These are phyloP conservation scores for Afroboletus lepidellus DNA, from an alignment of 1,284 basidiomycete species.

Conservation along the genomic window DNA sequence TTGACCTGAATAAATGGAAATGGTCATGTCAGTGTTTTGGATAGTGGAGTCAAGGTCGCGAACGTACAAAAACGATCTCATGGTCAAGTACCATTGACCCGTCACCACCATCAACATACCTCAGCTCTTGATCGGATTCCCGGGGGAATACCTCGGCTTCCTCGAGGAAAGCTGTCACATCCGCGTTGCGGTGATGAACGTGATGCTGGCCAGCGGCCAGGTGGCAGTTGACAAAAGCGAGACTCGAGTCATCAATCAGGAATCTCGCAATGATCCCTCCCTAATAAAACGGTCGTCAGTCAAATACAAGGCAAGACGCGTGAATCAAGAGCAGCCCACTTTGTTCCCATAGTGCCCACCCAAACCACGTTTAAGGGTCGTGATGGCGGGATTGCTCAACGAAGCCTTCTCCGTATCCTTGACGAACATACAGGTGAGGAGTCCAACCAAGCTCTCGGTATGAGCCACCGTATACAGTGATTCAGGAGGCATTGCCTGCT, in stretches of 20 bases:
- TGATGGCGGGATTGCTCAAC: slow-evolving; percentile 72
- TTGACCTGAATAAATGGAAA: slow-evolving; percentile 48
- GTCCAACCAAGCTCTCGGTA: slow-evolving; percentile 87
- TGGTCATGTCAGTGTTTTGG: not conserved
- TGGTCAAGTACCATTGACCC: slow-evolving; percentile 93
- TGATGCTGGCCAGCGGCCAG: slow-evolving; percentile 91
- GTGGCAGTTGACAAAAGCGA: slow-evolving; percentile 96
- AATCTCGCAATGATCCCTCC: slow-evolving; percentile 96
- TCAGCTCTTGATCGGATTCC: slow-evolving; percentile 46
- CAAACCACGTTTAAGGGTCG: slow-evolving; percentile 88
- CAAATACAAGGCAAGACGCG: no score
- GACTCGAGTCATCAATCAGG: slow-evolving; percentile 85
- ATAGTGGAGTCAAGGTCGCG: no score
- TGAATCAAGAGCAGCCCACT: slow-evolving; percentile 42
- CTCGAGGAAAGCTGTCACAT: slow-evolving; percentile 84
- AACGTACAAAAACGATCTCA: slow-evolving; percentile 85
- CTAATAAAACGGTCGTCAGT: slow-evolving; percentile 37
- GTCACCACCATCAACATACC: slow-evolving; percentile 88
- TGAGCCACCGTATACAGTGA: slow-evolving; percentile 76
- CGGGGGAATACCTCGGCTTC: slow-evolving; percentile 70
- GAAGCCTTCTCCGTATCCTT: slow-evolving; percentile 58
- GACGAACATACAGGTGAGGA: slow-evolving; percentile 88
- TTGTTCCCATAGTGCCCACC: slow-evolving; percentile 95
- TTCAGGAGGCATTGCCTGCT: slow-evolving; percentile 64
- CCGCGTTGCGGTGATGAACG: slow-evolving; percentile 80